phyloP scores from a whole-genome alignment of 2,329 filamentous ascomycete species.

The Exophiala oligosperma region DNA sequence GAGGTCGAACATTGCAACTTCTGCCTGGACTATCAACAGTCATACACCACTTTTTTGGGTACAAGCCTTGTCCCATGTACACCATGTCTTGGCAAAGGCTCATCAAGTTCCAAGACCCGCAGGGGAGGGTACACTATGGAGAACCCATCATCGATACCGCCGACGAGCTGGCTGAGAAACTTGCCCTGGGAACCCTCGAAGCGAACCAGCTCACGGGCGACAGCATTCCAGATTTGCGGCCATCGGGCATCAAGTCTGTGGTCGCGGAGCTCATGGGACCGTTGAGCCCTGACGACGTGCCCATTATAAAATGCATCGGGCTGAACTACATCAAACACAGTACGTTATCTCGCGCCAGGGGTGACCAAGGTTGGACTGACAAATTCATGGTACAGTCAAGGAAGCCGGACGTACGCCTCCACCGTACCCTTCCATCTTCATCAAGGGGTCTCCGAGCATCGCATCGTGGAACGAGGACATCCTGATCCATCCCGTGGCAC shows the following conservation, averaged over 20 bases:
- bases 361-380: too few species aligned
- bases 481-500: slow-evolving; percentile 40
- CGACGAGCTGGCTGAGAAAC: not conserved
- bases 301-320: slow-evolving; percentile 53
- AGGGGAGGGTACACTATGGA: not conserved
- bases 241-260: slow-evolving; percentile 40
- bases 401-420: slow-evolving; percentile 41
- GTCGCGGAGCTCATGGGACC: slow-evolving; percentile 55
- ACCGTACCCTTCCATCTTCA: slow-evolving; percentile 42
- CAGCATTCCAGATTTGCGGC: not conserved
- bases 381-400: slow-evolving; percentile 31
- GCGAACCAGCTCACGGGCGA: not conserved
- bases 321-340: slow-evolving; percentile 51
- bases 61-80: not conserved
- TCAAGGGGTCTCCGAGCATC: slow-evolving; percentile 38
- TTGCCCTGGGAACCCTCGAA: not conserved
- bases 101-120: not conserved
- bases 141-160: not conserved
- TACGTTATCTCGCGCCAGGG: not conserved
- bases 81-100: not conserved
- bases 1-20: too few species aligned
- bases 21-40: too few species aligned
- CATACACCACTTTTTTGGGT: too few species aligned
- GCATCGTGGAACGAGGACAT: slow-evolving; percentile 30
- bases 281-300: slow-evolving; percentile 20